phyloP scores from a whole-genome alignment of 768 basidiomycete genomes.

The Naganishia vishniacii region DNA sequence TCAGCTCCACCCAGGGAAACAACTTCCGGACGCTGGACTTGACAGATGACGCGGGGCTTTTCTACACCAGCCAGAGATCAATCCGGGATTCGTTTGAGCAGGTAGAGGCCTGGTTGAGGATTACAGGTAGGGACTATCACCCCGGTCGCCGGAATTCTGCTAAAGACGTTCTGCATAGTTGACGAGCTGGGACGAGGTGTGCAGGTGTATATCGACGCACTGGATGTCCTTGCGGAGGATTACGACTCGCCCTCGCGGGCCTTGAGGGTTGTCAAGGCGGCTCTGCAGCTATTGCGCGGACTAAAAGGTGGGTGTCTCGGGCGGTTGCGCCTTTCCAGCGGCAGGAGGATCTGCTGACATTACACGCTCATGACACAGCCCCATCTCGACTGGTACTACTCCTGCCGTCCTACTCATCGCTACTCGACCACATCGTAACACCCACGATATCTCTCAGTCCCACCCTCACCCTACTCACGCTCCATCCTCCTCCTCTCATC shows the following conservation, averaged over 20 bases:
- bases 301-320: conserved; percentile 43
- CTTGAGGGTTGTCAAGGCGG: conserved; percentile 29
- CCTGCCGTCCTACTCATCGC: conserved; percentile 29
- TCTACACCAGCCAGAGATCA: not conserved
- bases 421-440: conserved; percentile 31
- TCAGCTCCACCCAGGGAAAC: conserved; percentile 15
- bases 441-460: conserved; percentile 32
- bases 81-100: not conserved
- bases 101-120: conserved; percentile 15
- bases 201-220: conserved; percentile 42
- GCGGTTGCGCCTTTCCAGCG: not conserved
- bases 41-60: conserved; percentile 32
- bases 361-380: conserved; percentile 32
- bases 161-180: not conserved
- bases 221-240: conserved; percentile 42
- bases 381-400: conserved; percentile 40
- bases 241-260: conserved; percentile 27
- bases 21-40: conserved; percentile 34
- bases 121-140: conserved; percentile 29
- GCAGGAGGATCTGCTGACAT: not conserved
- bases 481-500: conserved; percentile 68
- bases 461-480: conserved; percentile 41
- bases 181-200: conserved; percentile 22
- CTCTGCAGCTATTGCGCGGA: conserved; percentile 29
- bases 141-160: not conserved